A percentile compares a stretch with the other conserved stretches of the same genome.
Conservation (phyloP, 129 eudicot species). For the Sambucus nigra region DNA sequence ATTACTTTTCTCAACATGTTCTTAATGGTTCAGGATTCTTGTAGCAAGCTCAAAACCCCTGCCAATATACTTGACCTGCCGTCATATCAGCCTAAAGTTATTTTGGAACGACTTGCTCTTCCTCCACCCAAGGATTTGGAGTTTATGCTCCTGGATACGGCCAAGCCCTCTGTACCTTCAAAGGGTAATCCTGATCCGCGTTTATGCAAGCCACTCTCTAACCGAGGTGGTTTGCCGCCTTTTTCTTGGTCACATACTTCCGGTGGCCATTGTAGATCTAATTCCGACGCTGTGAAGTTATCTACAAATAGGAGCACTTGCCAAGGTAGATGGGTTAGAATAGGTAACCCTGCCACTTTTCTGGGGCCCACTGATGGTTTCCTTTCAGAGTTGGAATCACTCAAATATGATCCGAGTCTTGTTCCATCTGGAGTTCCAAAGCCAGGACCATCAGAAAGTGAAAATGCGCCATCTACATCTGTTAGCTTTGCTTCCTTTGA, state of each 20-base stretch:
- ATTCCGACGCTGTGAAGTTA: conserved; percentile 49
- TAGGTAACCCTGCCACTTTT: conserved; percentile 31
- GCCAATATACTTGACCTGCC: conserved; percentile 29
- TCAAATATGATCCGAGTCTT: conserved; percentile 49
- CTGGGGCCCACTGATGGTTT: conserved; percentile 38
- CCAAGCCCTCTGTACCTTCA: conserved; percentile 48
- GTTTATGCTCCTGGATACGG: conserved; percentile 62
- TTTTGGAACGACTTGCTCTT: conserved; percentile 59
- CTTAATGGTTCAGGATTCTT: conserved; percentile 43
- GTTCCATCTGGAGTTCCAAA: conserved; percentile 45
- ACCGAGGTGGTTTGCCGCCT: conserved; percentile 69
- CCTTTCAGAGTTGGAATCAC: conserved; percentile 43
- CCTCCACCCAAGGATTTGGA: conserved; percentile 84
- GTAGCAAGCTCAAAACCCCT: conserved; percentile 18
- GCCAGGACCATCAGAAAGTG: conserved; percentile 23
- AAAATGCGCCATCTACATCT: conserved; percentile 16
- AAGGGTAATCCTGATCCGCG: conserved; percentile 42
- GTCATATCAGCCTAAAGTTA: conserved; percentile 50
- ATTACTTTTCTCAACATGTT: conserved; percentile 7
- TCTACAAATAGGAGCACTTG: conserved; percentile 52
- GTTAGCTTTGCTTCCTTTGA: conserved; percentile 17
- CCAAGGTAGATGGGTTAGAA: conserved; percentile 87
- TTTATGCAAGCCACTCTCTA: conserved; percentile 33
- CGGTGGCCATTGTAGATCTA: conserved; percentile 60
- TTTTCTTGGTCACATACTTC: conserved; percentile 86